Evolutionary conservation across 2,329 filamentous ascomycete genomes (phyloP), one percentile per base, ranked within the genome.

Genomic region (Capronia coronata): DNA sequence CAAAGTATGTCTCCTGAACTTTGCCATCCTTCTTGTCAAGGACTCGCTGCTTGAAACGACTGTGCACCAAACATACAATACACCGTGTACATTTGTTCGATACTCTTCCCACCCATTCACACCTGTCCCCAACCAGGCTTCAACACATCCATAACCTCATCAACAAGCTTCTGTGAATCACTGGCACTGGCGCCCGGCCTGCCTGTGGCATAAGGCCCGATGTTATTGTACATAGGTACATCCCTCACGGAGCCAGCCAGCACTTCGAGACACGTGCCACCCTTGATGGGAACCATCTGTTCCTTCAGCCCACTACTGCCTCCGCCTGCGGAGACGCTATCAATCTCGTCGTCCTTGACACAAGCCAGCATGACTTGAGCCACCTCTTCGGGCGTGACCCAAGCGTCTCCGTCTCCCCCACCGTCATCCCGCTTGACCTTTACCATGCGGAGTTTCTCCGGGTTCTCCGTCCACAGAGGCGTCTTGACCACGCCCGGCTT

Each of bases 331-430:
- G 38, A 44, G 14, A 23, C 23, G 13, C 25, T 48, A 14, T 44
- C 27, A 25, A 71, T 64, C 23, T 69, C 66, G 3, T 71, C 65
- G 39, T 77, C 74, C 53, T 77, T 74, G 30, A 79, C 64, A 49
- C 77, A 72, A 32, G 71, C 68, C 48, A 80, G 53, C 78, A 83
- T 82, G 2, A 75, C 75, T 35, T 74, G 68, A 0, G 77, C 78
- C 0, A 82, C 78, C 57, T 82, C 76, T 57, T 82, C 77, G 0
- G 78, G 70, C n/a, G 73, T 76, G 11, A 79, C 77, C 78, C 78
- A 82, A 37, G 14, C 14, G 25, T 41, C 38, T 14, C 8, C 2
- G 16, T 14, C 32, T 35, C n/a, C 32, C 5, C 32, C 32, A n/a
- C n/a, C 32, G n/a, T n/a, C n/a, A n/a, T n/a, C n/a, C n/a, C n/a